These are phyloP conservation scores for Aspergillus cejpii DNA, from an alignment of 2,329 filamentous ascomycete genomes.

Conservation along the genomic window DNA sequence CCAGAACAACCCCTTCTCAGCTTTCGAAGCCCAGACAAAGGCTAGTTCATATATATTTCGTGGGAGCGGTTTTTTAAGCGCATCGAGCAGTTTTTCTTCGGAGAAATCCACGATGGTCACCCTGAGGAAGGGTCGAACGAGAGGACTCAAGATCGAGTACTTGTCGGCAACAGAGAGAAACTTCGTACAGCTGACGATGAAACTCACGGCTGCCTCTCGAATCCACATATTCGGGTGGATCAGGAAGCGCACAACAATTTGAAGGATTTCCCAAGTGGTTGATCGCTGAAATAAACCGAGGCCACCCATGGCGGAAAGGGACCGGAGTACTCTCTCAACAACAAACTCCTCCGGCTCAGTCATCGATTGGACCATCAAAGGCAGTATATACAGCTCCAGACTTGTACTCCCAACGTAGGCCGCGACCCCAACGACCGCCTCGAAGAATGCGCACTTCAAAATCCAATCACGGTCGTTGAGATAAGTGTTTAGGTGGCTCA, in stretches of 20 bases:
- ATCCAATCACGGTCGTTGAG: slow-evolving; percentile 95
- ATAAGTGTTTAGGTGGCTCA: slow-evolving; percentile 95
- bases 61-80: slow-evolving; percentile 73
- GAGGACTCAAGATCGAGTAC: slow-evolving; percentile 73
- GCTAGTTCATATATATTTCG: slow-evolving; percentile 78
- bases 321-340: slow-evolving; percentile 81
- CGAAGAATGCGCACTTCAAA: slow-evolving; percentile 92
- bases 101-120: slow-evolving; percentile 62
- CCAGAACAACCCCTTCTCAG: slow-evolving; percentile 83
- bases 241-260: slow-evolving; percentile 74
- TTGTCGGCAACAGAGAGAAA: slow-evolving; percentile 74
- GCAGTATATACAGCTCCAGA: slow-evolving; percentile 89
- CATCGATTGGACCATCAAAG: slow-evolving; percentile 89
- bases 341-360: slow-evolving; percentile 92
- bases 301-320: slow-evolving; percentile 78
- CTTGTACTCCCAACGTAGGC: slow-evolving; percentile 82
- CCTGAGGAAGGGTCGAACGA: slow-evolving; percentile 76
- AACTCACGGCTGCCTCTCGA: slow-evolving; percentile 77
- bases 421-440: slow-evolving; percentile 87
- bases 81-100: slow-evolving; percentile 69
- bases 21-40: slow-evolving; percentile 74
- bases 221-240: slow-evolving; percentile 96
- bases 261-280: slow-evolving; percentile 80
- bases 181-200: slow-evolving; percentile 67
- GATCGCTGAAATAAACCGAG: slow-evolving; percentile 79